Evolutionary conservation across 176 grass and related monocot genomes (phyloP), one percentile per base, ranked within the genome.

Genomic region (Raddia distichophylla): DNA sequence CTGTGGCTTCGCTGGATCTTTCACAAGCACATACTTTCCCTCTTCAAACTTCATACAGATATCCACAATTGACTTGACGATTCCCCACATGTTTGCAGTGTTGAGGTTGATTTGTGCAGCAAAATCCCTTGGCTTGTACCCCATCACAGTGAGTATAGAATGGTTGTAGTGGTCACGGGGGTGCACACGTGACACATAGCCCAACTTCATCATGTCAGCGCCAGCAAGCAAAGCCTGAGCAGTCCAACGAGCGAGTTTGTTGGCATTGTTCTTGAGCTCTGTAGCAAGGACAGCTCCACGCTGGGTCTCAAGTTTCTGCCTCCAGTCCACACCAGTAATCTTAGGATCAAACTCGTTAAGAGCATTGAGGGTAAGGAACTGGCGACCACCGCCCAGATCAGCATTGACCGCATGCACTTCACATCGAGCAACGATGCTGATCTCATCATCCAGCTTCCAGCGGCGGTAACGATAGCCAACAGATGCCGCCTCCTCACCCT

Each of bases 261-360:
- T 95, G 1, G 93, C 87, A 81, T 95, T 95, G 85, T 95, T 95
- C 87, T 95, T 95, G 70, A 95, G 90, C 75, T 95, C 93, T 47
- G 93, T 95, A 60, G 93, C 93, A 60, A 95, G 90, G 20, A 95
- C 93, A 32, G 93, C 93, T 0, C 93, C 93, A 12, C 90, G 84
- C 54, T 95, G 93, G 46, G 87, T 92, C 82, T 95, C 93, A 6
- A 95, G 93, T 85, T 95, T 95, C 76, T 95, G 90, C 74, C 73
- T 86, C 93, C 93, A 95, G 66, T 95, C 93, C 57, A 95, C 90
- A 32, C 90, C 87, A 76, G 93, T 90, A 82, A 86, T 81, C 85
- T 95, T 95, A 35, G 93, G 85, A 81, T 95, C 93, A 57, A 95
- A 95, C 71, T 95, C 93, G 78, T 95, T 95, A 1, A 95, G 79